Conservation (phyloP, 2,329 filamentous ascomycete genomes). For the Podosphaera aphanis region DNA sequence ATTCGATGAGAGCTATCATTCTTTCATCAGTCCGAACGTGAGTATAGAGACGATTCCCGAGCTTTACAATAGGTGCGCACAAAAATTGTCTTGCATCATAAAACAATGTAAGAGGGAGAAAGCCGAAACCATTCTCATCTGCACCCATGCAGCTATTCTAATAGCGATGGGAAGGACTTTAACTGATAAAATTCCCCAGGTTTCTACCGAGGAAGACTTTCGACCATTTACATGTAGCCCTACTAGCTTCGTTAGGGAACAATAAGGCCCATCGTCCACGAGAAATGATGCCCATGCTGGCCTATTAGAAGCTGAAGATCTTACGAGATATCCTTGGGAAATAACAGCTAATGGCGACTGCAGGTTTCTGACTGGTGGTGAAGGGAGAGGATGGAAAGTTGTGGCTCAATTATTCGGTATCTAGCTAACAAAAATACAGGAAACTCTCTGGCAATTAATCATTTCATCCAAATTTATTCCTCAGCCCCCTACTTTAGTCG, state of each 20-base stretch:
- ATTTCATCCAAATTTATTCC: slow-evolving; percentile 18
- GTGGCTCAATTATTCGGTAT: not conserved
- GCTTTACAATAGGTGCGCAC: slow-evolving; percentile 59
- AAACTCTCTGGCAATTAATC: slow-evolving; percentile 33
- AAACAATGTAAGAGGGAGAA: slow-evolving; percentile 46
- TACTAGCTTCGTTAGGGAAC: slow-evolving; percentile 37
- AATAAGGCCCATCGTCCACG: too few species aligned
- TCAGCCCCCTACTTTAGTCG: slow-evolving; percentile 11
- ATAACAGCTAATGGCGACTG: slow-evolving; percentile 68
- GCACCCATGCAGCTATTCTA: slow-evolving; percentile 71
- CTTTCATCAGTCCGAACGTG: slow-evolving; percentile 41
- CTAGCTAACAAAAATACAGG: slow-evolving; percentile 14
- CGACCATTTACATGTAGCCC: slow-evolving; percentile 63
- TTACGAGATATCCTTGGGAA: slow-evolving; percentile 56
- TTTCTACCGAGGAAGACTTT: slow-evolving; percentile 56
- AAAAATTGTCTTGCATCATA: slow-evolving; percentile 46
- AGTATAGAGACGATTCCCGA: slow-evolving; percentile 60
- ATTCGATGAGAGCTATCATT: slow-evolving; percentile 32
- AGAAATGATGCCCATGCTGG: too few species aligned
- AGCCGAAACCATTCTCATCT: slow-evolving; percentile 51
- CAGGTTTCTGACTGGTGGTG: slow-evolving; percentile 53
- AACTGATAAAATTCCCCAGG: slow-evolving; percentile 53
- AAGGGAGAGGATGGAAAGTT: slow-evolving; percentile 69
- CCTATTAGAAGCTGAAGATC: too few species aligned
- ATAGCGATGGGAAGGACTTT: slow-evolving; percentile 68